These are phyloP conservation scores for Saturnispora halmiae DNA, from an alignment of 805 yeast genomes.

Conservation along the genomic window DNA sequence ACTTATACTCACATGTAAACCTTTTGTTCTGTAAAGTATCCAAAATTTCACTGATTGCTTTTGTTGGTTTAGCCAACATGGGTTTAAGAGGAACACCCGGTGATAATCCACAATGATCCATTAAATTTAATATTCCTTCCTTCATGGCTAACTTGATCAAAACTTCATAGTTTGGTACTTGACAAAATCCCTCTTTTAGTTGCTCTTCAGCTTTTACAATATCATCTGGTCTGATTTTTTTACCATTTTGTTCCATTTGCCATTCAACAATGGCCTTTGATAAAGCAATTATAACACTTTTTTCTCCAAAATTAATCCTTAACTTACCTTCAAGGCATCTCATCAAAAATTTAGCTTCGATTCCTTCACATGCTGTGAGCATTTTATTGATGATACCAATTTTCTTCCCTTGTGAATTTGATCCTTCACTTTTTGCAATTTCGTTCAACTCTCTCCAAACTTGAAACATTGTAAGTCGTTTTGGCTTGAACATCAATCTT, in stretches of 20 bases:
- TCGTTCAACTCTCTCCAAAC: conserved; percentile 69
- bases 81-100: conserved; percentile 97
- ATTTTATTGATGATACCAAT: conserved; percentile 70
- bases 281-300: conserved; percentile 74
- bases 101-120: conserved; percentile 60
- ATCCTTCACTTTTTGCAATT: conserved; percentile 73
- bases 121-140: conserved; percentile 57
- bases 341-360: conserved; percentile 84
- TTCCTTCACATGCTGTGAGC: conserved; percentile 76
- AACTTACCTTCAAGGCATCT: conserved; percentile 88
- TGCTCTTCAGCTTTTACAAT: conserved; percentile 63
- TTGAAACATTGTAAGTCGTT: conserved; percentile 58
- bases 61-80: conserved; percentile 97
- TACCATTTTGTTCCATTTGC: conserved; percentile 36
- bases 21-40: conserved; percentile 78
- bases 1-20: conserved; percentile 93
- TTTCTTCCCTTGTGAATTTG: conserved; percentile 72
- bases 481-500: conserved; percentile 88
- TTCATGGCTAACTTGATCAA: conserved; percentile 58
- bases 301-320: conserved; percentile 90
- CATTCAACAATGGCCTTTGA: conserved; percentile 71
- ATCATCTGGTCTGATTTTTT: conserved; percentile 31
- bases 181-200: conserved; percentile 79
- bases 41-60: conserved; percentile 82
- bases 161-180: conserved; percentile 81